phyloP scores from a whole-genome alignment of 2,329 filamentous ascomycete genomes.

The Aspergillus sp. region DNA sequence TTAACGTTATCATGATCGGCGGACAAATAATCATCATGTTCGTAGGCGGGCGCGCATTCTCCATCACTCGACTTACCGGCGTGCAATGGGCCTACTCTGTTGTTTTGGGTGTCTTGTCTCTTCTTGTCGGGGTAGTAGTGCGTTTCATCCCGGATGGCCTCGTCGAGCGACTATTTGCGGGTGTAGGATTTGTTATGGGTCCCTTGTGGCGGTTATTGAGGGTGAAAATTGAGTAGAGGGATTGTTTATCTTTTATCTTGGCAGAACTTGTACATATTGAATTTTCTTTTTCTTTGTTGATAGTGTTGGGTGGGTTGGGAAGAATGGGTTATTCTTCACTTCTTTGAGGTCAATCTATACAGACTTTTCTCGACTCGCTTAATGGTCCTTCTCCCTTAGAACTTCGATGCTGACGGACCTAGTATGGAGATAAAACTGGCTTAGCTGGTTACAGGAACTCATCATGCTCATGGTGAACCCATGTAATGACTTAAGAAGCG shows the following conservation, averaged over 20 bases:
- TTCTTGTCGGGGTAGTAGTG: background rate
- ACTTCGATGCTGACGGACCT: no score
- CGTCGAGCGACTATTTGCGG: background rate
- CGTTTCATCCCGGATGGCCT: background rate
- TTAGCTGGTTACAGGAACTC: no score
- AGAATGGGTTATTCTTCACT: no score
- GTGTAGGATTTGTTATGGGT: background rate
- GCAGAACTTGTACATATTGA: background rate
- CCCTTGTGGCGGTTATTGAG: background rate
- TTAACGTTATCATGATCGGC: slow-evolving; percentile 60
- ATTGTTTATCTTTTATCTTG: background rate
- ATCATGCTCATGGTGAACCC: no score
- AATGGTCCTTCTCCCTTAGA: no score
- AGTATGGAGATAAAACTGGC: no score
- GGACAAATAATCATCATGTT: slow-evolving; percentile 61
- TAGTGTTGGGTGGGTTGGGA: no score
- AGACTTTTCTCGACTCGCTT: no score
- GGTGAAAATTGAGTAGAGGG: background rate
- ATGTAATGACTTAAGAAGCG: no score
- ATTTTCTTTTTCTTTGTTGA: no score
- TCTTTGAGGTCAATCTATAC: no score
- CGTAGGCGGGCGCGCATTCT: slow-evolving; percentile 58
- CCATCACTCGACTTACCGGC: slow-evolving; percentile 52
- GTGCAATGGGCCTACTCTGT: slow-evolving; percentile 51
- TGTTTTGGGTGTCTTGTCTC: background rate